phyloP scores from a whole-genome alignment of 1,139 yeast species.

The Blastobotrys petasosporus region DNA sequence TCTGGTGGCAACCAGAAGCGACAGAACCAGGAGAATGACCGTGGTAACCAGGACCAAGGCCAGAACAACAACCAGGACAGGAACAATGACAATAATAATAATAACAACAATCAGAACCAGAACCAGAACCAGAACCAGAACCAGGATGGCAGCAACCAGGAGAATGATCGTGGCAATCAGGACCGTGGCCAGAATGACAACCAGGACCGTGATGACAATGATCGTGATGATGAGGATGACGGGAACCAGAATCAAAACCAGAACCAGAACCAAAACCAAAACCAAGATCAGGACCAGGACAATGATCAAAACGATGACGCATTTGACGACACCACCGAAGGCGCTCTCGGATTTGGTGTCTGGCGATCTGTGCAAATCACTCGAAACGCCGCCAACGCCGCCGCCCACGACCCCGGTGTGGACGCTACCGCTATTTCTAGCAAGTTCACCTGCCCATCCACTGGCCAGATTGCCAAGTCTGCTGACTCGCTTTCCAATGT shows the following conservation, averaged over 20 bases:
- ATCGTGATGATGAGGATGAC: not conserved
- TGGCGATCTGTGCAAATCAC: constrained; percentile 8
- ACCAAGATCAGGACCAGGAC: not conserved
- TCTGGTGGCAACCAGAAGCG: not conserved
- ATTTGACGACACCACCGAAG: constrained; percentile 8
- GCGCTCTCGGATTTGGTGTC: constrained; percentile 8
- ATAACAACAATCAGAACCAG: not conserved
- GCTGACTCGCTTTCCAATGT: constrained; percentile 2
- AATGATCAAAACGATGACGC: constrained; percentile 1
- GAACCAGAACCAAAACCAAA: not conserved
- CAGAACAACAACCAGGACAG: not conserved
- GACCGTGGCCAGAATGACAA: not conserved
- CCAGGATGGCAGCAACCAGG: not conserved
- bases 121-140: constrained; percentile 1
- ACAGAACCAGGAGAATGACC: too few species aligned
- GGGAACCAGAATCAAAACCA: not conserved
- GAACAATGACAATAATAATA: too few species aligned
- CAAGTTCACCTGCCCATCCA: constrained; percentile 11
- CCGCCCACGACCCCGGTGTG: constrained; percentile 8
- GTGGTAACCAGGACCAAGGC: not conserved
- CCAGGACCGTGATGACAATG: not conserved
- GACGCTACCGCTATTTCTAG: not conserved
- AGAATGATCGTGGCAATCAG: too few species aligned
- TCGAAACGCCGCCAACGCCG: constrained; percentile 6
- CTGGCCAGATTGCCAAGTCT: constrained; percentile 8